phyloP scores from a whole-genome alignment of 2,329 filamentous ascomycete species.

The Ceratocystiopsis brevicomis region DNA sequence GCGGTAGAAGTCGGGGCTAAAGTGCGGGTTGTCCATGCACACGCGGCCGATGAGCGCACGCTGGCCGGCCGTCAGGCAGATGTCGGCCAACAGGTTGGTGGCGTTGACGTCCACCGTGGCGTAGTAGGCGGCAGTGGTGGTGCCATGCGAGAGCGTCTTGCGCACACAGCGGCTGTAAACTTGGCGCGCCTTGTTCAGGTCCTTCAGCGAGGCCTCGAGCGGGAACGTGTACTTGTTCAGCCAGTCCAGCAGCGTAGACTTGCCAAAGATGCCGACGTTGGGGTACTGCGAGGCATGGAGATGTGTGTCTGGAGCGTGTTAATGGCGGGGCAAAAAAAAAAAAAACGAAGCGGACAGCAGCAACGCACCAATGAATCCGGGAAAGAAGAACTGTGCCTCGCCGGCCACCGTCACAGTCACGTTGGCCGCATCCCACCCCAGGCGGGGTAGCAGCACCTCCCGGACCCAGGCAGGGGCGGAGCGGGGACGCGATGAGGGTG shows the following conservation, averaged over 20 bases:
- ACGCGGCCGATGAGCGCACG: slow-evolving; percentile 79
- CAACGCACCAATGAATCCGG: slow-evolving; percentile 54
- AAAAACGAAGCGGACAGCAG: too few relatives aligned
- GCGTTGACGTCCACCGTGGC: slow-evolving; percentile 72
- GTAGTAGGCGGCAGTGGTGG: slow-evolving; percentile 87
- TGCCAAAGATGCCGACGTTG: slow-evolving; percentile 85
- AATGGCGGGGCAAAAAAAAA: not conserved
- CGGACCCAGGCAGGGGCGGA: slow-evolving; percentile 2
- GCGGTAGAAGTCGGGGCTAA: slow-evolving; percentile 60
- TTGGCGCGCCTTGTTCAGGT: slow-evolving; percentile 39
- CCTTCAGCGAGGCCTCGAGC: slow-evolving; percentile 57
- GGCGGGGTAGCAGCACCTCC: slow-evolving; percentile 17
- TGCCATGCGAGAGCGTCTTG: slow-evolving; percentile 72
- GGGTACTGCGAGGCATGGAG: slow-evolving; percentile 91
- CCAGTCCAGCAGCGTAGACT: slow-evolving; percentile 84
- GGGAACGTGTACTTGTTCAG: slow-evolving; percentile 89
- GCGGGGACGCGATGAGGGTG: too few relatives aligned
- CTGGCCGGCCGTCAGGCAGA: slow-evolving; percentile 66
- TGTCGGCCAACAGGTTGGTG: slow-evolving; percentile 77
- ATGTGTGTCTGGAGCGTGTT: slow-evolving; percentile 53
- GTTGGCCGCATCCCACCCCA: slow-evolving; percentile 26
- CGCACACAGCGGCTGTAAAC: slow-evolving; percentile 65
- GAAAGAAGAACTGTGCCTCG: slow-evolving; percentile 58
- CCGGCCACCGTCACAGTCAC: slow-evolving; percentile 18
- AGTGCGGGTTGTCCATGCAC: slow-evolving; percentile 63